Conservation (phyloP, 2,329 filamentous ascomycete species). For the Mycosphaerella sp. region DNA sequence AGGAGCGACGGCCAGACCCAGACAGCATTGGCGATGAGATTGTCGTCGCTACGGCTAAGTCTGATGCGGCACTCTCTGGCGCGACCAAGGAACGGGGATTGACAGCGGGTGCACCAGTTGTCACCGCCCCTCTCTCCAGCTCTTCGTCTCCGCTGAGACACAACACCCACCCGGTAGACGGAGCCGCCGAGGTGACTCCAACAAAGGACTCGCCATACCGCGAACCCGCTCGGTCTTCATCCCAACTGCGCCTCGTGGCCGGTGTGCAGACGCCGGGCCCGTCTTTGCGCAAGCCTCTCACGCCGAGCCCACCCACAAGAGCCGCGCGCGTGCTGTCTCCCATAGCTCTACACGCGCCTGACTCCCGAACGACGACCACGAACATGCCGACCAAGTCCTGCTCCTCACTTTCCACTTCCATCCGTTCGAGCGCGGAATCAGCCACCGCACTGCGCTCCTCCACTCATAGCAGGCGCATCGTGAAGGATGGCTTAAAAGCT, state of each 20-base stretch:
- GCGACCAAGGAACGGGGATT: background rate
- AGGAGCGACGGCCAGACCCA: constrained; percentile 21
- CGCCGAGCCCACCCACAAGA: background rate
- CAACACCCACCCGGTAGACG: constrained; percentile 15
- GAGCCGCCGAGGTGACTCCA: constrained; percentile 11
- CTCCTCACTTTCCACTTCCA: constrained; percentile 29
- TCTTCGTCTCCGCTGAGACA: constrained; percentile 2
- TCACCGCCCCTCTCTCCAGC: background rate
- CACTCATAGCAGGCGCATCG: constrained; percentile 46
- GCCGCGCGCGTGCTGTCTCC: background rate
- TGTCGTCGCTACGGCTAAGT: constrained; percentile 21
- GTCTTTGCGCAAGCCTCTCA: constrained; percentile 4
- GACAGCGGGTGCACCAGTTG: background rate
- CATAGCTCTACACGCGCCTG: constrained; percentile 6
- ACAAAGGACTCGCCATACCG: constrained; percentile 16
- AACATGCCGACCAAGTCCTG: constrained; percentile 2
- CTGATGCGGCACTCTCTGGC: constrained; percentile 24
- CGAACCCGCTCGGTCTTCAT: constrained; percentile 5
- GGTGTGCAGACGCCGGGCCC: constrained; percentile 4
- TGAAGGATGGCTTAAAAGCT: constrained; percentile 46
- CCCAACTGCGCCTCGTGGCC: constrained; percentile 9
- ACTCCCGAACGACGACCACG: constrained; percentile 1
- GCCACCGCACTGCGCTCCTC: constrained; percentile 10
- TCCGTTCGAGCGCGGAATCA: constrained; percentile 25
- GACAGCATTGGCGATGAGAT: constrained; percentile 26